Conservation (phyloP, 2,329 filamentous ascomycete species). For the Penicillium sp. region DNA sequence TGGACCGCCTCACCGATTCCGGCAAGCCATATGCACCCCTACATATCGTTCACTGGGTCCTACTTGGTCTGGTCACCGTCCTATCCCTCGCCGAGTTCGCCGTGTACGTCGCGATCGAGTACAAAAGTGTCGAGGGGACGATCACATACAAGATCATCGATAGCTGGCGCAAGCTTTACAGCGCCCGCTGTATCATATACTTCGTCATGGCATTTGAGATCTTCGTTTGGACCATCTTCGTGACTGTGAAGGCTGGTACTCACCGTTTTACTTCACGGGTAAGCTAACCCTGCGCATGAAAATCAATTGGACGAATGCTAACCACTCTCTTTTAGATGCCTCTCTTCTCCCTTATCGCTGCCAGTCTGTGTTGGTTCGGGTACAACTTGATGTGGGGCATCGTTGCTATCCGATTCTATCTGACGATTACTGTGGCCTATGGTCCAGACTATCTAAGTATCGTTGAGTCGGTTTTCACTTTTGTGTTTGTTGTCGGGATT, state of each 20-base stretch:
- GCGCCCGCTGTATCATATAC: slow-evolving; percentile 14
- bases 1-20: slow-evolving; percentile 16
- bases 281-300: background rate
- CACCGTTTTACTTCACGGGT: slow-evolving; percentile 18
- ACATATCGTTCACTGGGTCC: slow-evolving; percentile 15
- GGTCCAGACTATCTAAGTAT: slow-evolving; percentile 9
- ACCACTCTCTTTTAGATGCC: slow-evolving; percentile 7
- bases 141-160: background rate
- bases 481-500: slow-evolving; percentile 21
- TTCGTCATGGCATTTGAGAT: slow-evolving; percentile 24
- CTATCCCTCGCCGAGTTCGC: slow-evolving; percentile 16
- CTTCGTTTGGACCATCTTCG: slow-evolving; percentile 19
- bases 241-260: slow-evolving; percentile 13
- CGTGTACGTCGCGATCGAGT: slow-evolving; percentile 12
- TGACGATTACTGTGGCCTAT: background rate
- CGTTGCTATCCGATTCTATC: slow-evolving; percentile 13
- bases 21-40: slow-evolving; percentile 16
- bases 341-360: slow-evolving; percentile 11
- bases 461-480: slow-evolving; percentile 8
- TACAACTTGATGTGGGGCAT: slow-evolving; percentile 10
- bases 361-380: slow-evolving; percentile 20
- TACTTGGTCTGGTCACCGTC: slow-evolving; percentile 7
- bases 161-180: slow-evolving; percentile 4
- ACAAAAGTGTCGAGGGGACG: background rate
- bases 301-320: background rate